Percentiles rank a stretch among this genome's conserved stretches.
phyloP scores from a whole-genome alignment of 2,329 filamentous ascomycete genomes.

The Ophioceras dolichostomum region DNA sequence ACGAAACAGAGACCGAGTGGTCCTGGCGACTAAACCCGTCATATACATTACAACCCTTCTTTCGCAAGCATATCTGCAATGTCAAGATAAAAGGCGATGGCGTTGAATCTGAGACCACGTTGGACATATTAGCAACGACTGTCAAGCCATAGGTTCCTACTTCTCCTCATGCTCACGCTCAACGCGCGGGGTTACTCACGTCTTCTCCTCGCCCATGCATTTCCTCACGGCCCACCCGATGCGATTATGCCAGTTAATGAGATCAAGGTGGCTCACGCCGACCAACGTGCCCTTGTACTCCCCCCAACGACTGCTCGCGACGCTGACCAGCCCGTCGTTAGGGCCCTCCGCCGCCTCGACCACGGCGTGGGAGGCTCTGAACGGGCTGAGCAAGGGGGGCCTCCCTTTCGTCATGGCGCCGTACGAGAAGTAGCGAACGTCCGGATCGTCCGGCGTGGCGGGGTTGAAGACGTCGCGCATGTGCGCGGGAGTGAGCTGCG shows the following conservation, averaged over 20 bases:
- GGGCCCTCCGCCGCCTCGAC: conserved; percentile 40
- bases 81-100: conserved; percentile 54
- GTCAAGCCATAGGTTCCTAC: neutral
- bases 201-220: conserved; percentile 37
- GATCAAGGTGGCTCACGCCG: conserved; percentile 48
- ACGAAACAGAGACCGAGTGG: no score
- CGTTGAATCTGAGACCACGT: conserved; percentile 40
- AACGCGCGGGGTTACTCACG: conserved; percentile 24
- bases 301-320: conserved; percentile 49
- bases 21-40: no score
- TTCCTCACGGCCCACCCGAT: conserved; percentile 41
- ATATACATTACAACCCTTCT: conserved; percentile 36
- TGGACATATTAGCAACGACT: neutral
- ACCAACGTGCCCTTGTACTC: conserved; percentile 51
- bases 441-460: conserved; percentile 35
- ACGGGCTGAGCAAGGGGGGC: conserved; percentile 53
- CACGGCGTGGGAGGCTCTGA: conserved; percentile 38
- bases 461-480: conserved; percentile 49
- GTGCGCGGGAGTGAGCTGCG: conserved; percentile 45
- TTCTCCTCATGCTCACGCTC: neutral
- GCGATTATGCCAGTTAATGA: conserved; percentile 58
- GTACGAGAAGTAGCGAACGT: conserved; percentile 50
- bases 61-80: conserved; percentile 61
- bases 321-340: conserved; percentile 58
- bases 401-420: conserved; percentile 34